Base-by-base conservation (phyloP, 2,329 filamentous ascomycete genomes). In the Aspergillus clavatus region DNA sequence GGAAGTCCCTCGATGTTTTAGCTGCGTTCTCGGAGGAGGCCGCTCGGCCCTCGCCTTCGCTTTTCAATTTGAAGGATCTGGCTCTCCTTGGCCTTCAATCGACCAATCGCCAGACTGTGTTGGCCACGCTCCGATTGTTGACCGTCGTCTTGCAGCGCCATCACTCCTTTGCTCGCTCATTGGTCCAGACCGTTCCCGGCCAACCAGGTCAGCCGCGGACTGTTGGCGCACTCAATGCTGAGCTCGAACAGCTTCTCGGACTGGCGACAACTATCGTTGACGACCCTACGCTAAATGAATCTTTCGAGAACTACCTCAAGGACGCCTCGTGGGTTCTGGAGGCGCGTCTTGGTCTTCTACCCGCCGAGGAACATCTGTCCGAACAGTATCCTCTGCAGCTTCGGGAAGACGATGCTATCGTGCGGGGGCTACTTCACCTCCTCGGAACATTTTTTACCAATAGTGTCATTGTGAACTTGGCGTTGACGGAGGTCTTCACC, bases 41-140 rank as follows among this genome's bases (percentile, higher is more conserved):
- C 3, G 87, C 93, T 44, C 75, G 80, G 11, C 79, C 86, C 7
- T 93, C 90, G 1, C 93, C 93, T 0, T 79, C 89, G 11, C 75
- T 98, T 0, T 98, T 96, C 73, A 97, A 94, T 61, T 73, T 98
- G 7, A 87, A 94, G 19, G 93, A 98, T 68, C 78, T 98, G 10
- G 84, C 95, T 23, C 76, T 94, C 2, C 87, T 89, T 27, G 95
- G 90, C 59, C 74, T 96, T 21, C 79, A 83, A 46, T 97, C 93
- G 0, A 77, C 79, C 36, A 96, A 93, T 58, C 80, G 86, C 42
- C 90, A 96, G 62, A 97, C 93, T 1, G 85, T 95, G 12, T 83
- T 88, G 52, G 88, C 94, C 8, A 95, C 91, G 0, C 74, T 98
- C 37, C 89, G 91, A 55, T 76, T 98, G 5, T 79, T 95, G 12